Percentiles rank a stretch among this genome's conserved stretches.
phyloP scores from a whole-genome alignment of 352 stramenopile genomes.

The Phytopythium helicoides region DNA sequence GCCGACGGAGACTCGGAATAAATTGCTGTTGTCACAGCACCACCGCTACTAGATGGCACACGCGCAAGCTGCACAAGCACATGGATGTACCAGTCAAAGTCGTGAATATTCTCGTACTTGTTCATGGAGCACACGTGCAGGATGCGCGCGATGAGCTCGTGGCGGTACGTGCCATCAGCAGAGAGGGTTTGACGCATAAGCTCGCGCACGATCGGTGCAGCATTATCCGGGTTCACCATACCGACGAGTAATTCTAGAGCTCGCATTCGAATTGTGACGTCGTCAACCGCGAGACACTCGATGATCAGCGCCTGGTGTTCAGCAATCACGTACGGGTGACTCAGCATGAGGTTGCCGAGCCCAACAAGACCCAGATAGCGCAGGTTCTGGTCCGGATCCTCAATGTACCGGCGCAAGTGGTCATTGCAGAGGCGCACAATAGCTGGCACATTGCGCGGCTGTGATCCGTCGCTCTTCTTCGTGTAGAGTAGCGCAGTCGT shows the following conservation, averaged over 20 bases:
- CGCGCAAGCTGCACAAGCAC: conserved; percentile 95
- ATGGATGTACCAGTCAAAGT: conserved; percentile 99
- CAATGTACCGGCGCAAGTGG: conserved; percentile 95
- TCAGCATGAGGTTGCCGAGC: conserved; percentile 96
- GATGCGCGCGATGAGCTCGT: conserved; percentile 96
- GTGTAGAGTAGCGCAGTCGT: conserved; percentile 97
- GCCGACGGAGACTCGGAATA: conserved; percentile 34
- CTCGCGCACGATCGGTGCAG: conserved; percentile 95
- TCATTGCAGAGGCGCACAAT: conserved; percentile 96
- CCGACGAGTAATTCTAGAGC: conserved; percentile 94
- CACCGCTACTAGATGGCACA: conserved; percentile 60
- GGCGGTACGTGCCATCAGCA: conserved; percentile 92
- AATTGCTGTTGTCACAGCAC: conserved; percentile 23
- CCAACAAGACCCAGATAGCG: conserved; percentile 98
- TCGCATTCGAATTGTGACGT: conserved; percentile 98
- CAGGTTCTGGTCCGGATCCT: conserved; percentile 99
- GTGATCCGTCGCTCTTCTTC: conserved; percentile 94
- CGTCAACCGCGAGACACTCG: conserved; percentile 95
- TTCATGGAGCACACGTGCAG: conserved; percentile 96
- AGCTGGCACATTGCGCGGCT: conserved; percentile 91
- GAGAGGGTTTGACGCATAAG: conserved; percentile 94
- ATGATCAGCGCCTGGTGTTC: conserved; percentile 96
- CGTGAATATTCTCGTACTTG: conserved; percentile 97
- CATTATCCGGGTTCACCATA: conserved; percentile 96
- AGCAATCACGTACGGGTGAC: conserved; percentile 92